Base-by-base conservation (phyloP, 139 green algal species). In the Tetraselmis striata region DNA sequence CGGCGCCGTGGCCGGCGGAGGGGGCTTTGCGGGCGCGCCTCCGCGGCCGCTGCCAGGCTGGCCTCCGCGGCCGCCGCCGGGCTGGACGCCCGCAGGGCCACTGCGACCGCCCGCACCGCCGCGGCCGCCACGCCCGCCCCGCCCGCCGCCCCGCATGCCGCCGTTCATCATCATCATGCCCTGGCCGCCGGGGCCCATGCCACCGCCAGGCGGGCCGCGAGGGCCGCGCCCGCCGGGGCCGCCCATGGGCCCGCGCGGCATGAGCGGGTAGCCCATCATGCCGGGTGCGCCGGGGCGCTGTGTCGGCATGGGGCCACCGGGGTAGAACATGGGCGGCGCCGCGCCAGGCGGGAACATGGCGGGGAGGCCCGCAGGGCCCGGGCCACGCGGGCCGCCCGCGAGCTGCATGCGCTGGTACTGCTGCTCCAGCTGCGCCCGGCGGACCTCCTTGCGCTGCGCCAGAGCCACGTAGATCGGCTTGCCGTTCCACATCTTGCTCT, bases 391-490 rank as follows among this genome's bases (percentile, higher is more conserved):
- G 23, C 78, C 81, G 2, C 30, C 78, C 28, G 79, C 83, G 80
- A 90, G 86, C 32, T 78, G 81, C 59, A 88, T 80, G 79, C 90
- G 82, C 80, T 86, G 84, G 79, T 93, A 88, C 84, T 94, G 89
- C 86, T 93, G 88, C 85, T 94, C 87, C 59, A 96, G 88, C 31
- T 77, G 29, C 2, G 81, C 81, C 31, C 31, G 74, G 27, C 81
- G 59, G 59, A 74, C 18, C 45, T 67, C 45, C 18, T 67, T 67
- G 11, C 45, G 45, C 45, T 67, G n/a, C 1, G 95, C 95, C 59
- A 98, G 91, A 1, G 94, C 92, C 32, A 98, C 94, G 80, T 97
- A 98, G 31, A 98, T 91, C 22, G 92, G 95, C 92, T 98, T 97
- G 91, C 90, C 91, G 80, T 91, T 89, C 77, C 96, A 82, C 90